Base-by-base conservation (phyloP, 139 green algal species). In the Microglena sp. region DNA sequence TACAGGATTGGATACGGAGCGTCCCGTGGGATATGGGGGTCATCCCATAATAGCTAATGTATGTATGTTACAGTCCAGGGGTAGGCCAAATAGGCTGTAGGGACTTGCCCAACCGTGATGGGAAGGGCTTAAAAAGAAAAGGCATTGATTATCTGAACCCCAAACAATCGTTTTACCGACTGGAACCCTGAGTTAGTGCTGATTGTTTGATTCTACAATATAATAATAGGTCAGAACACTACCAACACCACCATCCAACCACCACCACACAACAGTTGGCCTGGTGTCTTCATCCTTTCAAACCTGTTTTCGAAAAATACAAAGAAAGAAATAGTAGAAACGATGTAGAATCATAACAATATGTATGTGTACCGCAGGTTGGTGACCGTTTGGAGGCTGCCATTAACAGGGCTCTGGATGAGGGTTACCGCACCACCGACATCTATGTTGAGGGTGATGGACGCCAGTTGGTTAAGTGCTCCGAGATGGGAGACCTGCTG, bases 371-470 rank as follows among this genome's bases (percentile, higher is more conserved):
- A 4, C 32, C 4, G 0, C 64, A 81, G 75, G 82, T 94, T 24
- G 90, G 92, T 1, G 83, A 86, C 11, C 68, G 75, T 21, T 65
- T 97, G 31, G 89, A 98, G 75, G 67, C 55, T 0, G 91, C 92
- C 1, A 90, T 98, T 3, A 84, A 88, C 31, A 67, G 72, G 2
- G 79, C 76, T 0, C 80, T 98, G 62, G 93, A 97, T 46, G 67
- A 75, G 1, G 93, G 92, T 0, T 92, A 86, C 73, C 78, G 93
- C 45, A 97, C 93, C 24, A 83, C 76, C 5, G 93, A 98, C 77
- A 86, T 98, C 40, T 93, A 89, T 78, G 88, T 83, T 33, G 84
- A 77, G 67, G 79, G 69, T 33, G 89, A 75, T 53, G n/a, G n/a
- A n/a, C n/a, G n/a, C n/a, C 84, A 75, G 45, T 73, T 90, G 56